phyloP scores from a whole-genome alignment of 495 filamentous ascomycete genomes.

The Tetracladium setigerum region DNA sequence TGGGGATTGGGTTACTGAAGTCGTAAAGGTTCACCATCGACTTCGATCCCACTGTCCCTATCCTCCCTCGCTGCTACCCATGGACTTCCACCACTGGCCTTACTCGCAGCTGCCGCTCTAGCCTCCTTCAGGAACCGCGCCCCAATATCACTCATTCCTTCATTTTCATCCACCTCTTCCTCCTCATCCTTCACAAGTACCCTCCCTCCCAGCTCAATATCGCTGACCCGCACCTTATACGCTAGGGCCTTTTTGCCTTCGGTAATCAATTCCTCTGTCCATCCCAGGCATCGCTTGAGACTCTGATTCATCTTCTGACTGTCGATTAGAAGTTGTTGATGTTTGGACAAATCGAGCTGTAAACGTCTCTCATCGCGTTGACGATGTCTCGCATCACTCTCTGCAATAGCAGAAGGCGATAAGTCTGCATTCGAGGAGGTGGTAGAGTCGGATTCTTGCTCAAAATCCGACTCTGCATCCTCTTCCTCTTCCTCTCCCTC shows the following conservation, averaged over 20 bases:
- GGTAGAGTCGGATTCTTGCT: slow-evolving; percentile 21
- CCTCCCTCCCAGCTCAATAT: slow-evolving; percentile 74
- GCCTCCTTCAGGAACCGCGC: slow-evolving; percentile 14
- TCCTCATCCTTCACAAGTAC: slow-evolving; percentile 56
- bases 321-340: slow-evolving; percentile 79
- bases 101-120: slow-evolving; percentile 11
- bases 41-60: slow-evolving; percentile 46
- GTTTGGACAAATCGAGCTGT: slow-evolving; percentile 75
- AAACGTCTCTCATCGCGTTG: slow-evolving; percentile 69
- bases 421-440: no score
- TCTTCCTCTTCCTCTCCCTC: slow-evolving; percentile 38
- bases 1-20: background rate
- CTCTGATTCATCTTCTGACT: slow-evolving; percentile 92
- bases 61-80: slow-evolving; percentile 29
- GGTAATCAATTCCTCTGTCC: slow-evolving; percentile 82
- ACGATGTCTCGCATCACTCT: slow-evolving; percentile 37
- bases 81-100: slow-evolving; percentile 17
- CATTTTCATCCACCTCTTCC: slow-evolving; percentile 10
- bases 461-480: slow-evolving; percentile 34
- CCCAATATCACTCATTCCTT: slow-evolving; percentile 18
- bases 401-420: slow-evolving; percentile 31
- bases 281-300: slow-evolving; percentile 75
- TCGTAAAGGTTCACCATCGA: slow-evolving; percentile 31
- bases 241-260: slow-evolving; percentile 82
- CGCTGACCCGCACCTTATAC: slow-evolving; percentile 65